These are phyloP conservation scores for Plantago major DNA, from an alignment of 257 asterid species.

Conservation along the genomic window DNA sequence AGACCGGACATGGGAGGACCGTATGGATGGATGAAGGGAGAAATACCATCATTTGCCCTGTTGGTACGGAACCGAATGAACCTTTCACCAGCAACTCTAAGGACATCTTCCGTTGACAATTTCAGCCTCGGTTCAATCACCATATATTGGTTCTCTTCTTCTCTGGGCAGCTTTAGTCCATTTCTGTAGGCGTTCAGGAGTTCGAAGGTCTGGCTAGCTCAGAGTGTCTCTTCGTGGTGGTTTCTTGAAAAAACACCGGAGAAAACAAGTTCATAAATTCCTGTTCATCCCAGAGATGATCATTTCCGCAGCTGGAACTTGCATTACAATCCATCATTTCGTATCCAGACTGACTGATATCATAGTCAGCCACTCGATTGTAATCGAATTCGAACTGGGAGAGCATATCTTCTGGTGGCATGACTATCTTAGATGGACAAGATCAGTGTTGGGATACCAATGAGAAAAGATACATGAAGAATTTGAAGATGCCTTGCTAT, in stretches of 20 bases:
- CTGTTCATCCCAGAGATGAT: neutral
- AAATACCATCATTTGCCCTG: slow-evolving; percentile 41
- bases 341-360: too few species aligned
- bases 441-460: too few species aligned
- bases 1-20: slow-evolving; percentile 40
- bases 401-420: too few species aligned
- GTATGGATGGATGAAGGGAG: slow-evolving; percentile 51
- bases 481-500: too few species aligned
- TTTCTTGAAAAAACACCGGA: neutral
- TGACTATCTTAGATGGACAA: too few species aligned
- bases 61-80: slow-evolving; percentile 50
- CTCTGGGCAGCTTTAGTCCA: slow-evolving; percentile 20
- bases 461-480: too few species aligned
- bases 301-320: too few species aligned
- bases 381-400: too few species aligned
- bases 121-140: slow-evolving; percentile 6
- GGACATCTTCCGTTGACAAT: slow-evolving; percentile 37
- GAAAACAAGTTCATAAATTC: slow-evolving; percentile 5
- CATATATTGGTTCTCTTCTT: neutral
- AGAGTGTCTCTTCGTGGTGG: too few species aligned
- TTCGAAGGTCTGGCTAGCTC: slow-evolving; percentile 15
- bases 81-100: slow-evolving; percentile 53
- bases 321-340: too few species aligned
- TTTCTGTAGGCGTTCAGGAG: slow-evolving; percentile 29
- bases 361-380: too few species aligned